Evolutionary conservation across 176 grass and related monocot genomes (phyloP), one percentile per base, ranked within the genome.

Genomic region (Musa beccarii): DNA sequence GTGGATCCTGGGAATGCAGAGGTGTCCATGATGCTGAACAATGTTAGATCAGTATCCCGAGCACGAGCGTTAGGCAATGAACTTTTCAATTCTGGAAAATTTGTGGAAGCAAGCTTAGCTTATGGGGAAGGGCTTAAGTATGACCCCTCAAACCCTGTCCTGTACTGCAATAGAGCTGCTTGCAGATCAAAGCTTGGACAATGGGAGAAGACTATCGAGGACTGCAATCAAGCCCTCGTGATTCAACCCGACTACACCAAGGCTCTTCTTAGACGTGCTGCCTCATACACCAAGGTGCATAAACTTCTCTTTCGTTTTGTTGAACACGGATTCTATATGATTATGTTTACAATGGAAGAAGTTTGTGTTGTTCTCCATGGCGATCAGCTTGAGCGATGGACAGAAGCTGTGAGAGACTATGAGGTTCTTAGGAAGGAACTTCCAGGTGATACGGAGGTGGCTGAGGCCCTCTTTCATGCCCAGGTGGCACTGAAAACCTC

Each of bases 161-260:
- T 99, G 25, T 93, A 91, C 69, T 91, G 95, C 74, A 99, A 99
- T 49, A 90, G 95, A 82, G 95, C 95, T 50, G 95, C 95, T 78
- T 99, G 95, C 79, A 79, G 81, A 54, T 94, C 86, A 53, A 99
- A 99, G 69, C 79, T 99, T 55, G 80, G 76, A 52, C 95, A 99
- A 54, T 99, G 95, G 95, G 95, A 99, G 17, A 93, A 94, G 68
- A 87, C 88, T 53, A 78, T 94, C 81, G 88, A 89, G 78, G 95
- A 99, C 77, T 99, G 95, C 66, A 94, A 92, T 84, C 84, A 99
- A 89, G 90, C 95, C 76, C 86, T 99, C 66, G 88, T 78, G 55
- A 89, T 94, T 83, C 88, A 94, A 28, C 84, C 90, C 52, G 94
- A 99, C 67, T 99, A 99, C 80, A 87, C 82, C 6, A 99, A 99